Evolutionary conservation across 768 basidiomycete species (phyloP).

Genomic region (Lentinula raphanica): DNA sequence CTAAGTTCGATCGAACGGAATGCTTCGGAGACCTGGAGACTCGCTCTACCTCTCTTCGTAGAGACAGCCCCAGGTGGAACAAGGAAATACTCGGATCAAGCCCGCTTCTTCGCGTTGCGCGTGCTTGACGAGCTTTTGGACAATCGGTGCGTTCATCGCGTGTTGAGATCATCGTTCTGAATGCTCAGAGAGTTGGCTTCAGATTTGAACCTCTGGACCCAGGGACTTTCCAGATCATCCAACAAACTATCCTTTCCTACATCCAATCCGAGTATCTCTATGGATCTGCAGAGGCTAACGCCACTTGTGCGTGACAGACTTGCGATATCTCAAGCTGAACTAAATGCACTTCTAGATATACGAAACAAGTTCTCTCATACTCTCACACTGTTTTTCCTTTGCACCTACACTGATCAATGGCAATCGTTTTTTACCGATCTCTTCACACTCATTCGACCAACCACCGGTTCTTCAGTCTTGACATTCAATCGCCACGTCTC

Average conservation of each 20-base stretch:
- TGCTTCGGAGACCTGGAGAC: slow-evolving; percentile 70
- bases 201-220: slow-evolving; percentile 67
- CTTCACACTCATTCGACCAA: slow-evolving; percentile 64
- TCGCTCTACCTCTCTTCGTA: slow-evolving; percentile 72
- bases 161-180: neutral
- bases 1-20: slow-evolving; percentile 74
- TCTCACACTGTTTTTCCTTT: slow-evolving; percentile 81
- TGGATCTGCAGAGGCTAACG: slow-evolving; percentile 77
- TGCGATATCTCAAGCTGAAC: slow-evolving; percentile 5
- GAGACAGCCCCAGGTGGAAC: slow-evolving; percentile 54
- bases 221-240: slow-evolving; percentile 64
- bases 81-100: slow-evolving; percentile 65
- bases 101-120: slow-evolving; percentile 75
- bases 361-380: slow-evolving; percentile 96
- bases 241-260: slow-evolving; percentile 74
- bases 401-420: slow-evolving; percentile 83
- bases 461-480: slow-evolving; percentile 49
- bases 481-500: slow-evolving; percentile 81
- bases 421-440: slow-evolving; percentile 79
- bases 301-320: slow-evolving; percentile 61
- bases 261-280: slow-evolving; percentile 85
- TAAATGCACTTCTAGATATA: slow-evolving; percentile 48
- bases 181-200: slow-evolving; percentile 7
- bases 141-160: slow-evolving; percentile 54
- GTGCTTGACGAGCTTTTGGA: slow-evolving; percentile 81